Evolutionary conservation across 2,329 filamentous ascomycete species (phyloP), one percentile per base, ranked within the genome.

Genomic region (Xylaria sp.): DNA sequence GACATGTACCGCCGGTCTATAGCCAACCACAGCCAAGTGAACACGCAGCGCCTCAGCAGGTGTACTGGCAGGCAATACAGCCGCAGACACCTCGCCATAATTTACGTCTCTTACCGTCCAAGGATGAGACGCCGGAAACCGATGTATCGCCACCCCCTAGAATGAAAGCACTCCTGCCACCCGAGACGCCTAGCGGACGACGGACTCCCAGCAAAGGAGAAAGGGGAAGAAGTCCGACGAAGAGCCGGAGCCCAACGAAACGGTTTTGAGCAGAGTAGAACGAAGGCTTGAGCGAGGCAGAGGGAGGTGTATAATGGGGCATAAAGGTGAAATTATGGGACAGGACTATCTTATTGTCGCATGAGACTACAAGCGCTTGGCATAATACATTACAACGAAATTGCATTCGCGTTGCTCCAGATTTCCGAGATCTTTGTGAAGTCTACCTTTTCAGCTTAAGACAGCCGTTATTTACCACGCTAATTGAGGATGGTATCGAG

Each of bases 191-290:
- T 5, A 45, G 47, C 5, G 66, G 57, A 13, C 66, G 72, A 54
- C 64, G 65, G 6, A 75, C 74, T 47, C 84, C 86, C 80, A 71
- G 85, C 67, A 88, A 87, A 72, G 79, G 77, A 0, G 84, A 86
- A 5, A 78, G 85, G 54, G 68, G 63, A 11, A 71, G 75, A 44
- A 77, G 76, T 56, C 76, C 75, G 22, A 72, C 74, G 3, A 76
- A 76, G 51, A 79, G 79, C 13, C 75, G 80, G 20, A 87, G 85
- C 60, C 85, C 85, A 0, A 72, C 81, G 9, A 87, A 87, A 74
- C 64, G 70, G 36, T 80, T 79, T 38, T 81, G 63, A 69, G 33
- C 13, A 29, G 39, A 20, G 1, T 2, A 51, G n/a, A 20, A 17
- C 25, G 20, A 58, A 54, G 15, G 15, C 6, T 29, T 22, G 2